Percentiles rank a stretch among this genome's conserved stretches.
phyloP scores from a whole-genome alignment of 495 filamentous ascomycete species.

The Aspergillus kassunensis region DNA sequence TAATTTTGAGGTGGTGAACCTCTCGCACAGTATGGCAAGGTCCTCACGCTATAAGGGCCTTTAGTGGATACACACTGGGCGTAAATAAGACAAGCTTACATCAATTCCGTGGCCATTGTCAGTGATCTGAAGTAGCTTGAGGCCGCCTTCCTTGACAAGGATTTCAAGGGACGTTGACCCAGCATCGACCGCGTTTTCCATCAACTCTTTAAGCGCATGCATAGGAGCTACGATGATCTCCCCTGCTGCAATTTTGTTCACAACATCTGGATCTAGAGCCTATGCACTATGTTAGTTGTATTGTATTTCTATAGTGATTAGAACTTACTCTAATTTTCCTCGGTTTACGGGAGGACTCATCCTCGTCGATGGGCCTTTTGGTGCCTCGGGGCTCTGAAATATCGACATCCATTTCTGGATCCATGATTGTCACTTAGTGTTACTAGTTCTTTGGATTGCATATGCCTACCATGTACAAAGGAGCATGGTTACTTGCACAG shows the following conservation, averaged over 20 bases:
- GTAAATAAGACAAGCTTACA: conserved; percentile 42
- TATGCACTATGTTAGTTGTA: conserved; percentile 29
- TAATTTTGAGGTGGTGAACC: conserved; percentile 95
- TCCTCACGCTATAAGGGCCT: conserved; percentile 66
- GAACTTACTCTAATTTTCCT: conserved; percentile 61
- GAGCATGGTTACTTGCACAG: no score
- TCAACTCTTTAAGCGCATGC: conserved; percentile 94
- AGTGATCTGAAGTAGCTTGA: conserved; percentile 95
- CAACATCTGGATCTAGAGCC: conserved; percentile 91
- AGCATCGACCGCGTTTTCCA: conserved; percentile 97
- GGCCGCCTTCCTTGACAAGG: conserved; percentile 90
- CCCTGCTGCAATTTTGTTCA: conserved; percentile 99
- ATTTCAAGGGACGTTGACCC: conserved; percentile 90
- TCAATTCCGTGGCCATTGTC: conserved; percentile 98
- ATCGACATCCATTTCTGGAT: conserved; percentile 45
- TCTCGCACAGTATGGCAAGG: conserved; percentile 87
- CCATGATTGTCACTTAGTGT: no score
- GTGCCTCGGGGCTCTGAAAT: conserved; percentile 47
- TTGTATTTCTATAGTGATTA: background rate
- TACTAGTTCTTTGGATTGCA: no score
- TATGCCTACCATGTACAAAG: no score
- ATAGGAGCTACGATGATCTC: conserved; percentile 98
- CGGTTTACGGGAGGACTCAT: conserved; percentile 40
- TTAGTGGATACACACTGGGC: background rate
- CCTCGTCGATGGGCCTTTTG: conserved; percentile 60